Conservation (phyloP, 495 filamentous ascomycete genomes). For the Massariosphaeria phaeospora region DNA sequence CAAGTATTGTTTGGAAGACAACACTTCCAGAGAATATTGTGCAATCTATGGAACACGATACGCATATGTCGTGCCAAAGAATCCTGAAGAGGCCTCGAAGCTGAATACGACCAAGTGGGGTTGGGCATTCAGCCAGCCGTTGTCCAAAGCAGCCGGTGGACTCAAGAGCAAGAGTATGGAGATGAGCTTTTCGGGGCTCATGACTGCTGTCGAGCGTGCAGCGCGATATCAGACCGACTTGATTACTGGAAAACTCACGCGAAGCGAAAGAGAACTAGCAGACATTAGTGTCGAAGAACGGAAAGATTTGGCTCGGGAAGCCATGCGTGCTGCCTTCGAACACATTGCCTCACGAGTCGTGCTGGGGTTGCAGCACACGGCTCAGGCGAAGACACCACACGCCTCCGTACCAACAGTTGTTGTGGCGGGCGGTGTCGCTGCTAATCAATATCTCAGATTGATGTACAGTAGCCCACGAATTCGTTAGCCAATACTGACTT, state of each 20-base stretch:
- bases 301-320: conserved; percentile 58
- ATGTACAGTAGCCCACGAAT: conserved; percentile 43
- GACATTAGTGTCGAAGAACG: conserved; percentile 49
- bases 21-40: conserved; percentile 44
- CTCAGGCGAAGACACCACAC: background rate
- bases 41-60: conserved; percentile 16
- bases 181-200: conserved; percentile 63
- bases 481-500: background rate
- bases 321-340: conserved; percentile 80
- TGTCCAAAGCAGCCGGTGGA: conserved; percentile 44
- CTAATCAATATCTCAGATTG: conserved; percentile 68
- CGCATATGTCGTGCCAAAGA: conserved; percentile 43
- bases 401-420: conserved; percentile 58
- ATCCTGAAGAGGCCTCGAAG: conserved; percentile 51
- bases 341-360: conserved; percentile 71
- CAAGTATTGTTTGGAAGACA: conserved; percentile 18
- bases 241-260: conserved; percentile 19
- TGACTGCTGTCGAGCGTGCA: conserved; percentile 50
- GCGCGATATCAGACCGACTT: conserved; percentile 39
- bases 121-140: conserved; percentile 56
- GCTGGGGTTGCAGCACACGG: conserved; percentile 54
- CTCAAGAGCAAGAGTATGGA: conserved; percentile 42
- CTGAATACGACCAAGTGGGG: conserved; percentile 45
- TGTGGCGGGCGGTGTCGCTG: conserved; percentile 82
- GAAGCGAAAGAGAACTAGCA: conserved; percentile 6